A percentile compares a stretch with the other conserved stretches of the same genome.
phyloP scores from a whole-genome alignment of 768 basidiomycete genomes.

The Mycena maculata region DNA sequence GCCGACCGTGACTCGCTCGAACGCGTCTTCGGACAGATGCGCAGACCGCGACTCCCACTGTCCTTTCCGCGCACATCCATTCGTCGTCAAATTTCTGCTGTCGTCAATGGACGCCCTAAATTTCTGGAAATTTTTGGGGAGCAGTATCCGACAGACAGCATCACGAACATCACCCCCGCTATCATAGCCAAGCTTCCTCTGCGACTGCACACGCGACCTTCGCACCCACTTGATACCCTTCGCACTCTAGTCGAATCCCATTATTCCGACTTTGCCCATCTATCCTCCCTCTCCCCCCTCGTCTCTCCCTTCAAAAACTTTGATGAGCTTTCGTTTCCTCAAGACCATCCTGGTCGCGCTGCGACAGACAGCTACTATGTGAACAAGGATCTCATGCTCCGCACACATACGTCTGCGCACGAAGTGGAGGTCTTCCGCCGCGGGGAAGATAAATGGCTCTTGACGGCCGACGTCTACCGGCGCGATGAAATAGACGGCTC shows the following conservation, averaged over 20 bases:
- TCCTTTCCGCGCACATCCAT: constrained; percentile 8
- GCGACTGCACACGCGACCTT: constrained; percentile 77
- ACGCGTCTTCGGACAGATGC: constrained; percentile 22
- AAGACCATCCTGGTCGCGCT: constrained; percentile 92
- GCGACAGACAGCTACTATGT: constrained; percentile 96
- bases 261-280: constrained; percentile 77
- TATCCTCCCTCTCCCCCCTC: constrained; percentile 86
- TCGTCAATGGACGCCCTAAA: constrained; percentile 33
- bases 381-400: constrained; percentile 90
- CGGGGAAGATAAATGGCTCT: constrained; percentile 85
- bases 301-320: constrained; percentile 95
- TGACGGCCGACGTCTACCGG: constrained; percentile 97
- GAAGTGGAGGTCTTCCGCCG: constrained; percentile 90
- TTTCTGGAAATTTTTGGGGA: constrained; percentile 68
- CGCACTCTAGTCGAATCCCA: constrained; percentile 87
- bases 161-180: constrained; percentile 87
- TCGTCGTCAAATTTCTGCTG: constrained; percentile 23
- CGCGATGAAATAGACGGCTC: constrained; percentile 97
- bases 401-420: constrained; percentile 98
- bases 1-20: too few relatives aligned
- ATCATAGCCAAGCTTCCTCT: constrained; percentile 86
- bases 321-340: constrained; percentile 94
- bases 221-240: constrained; percentile 90
- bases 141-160: constrained; percentile 78
- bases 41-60: constrained; percentile 18